Percentiles rank a stretch among this genome's conserved stretches.
phyloP scores from a whole-genome alignment of 805 yeast genomes.

The Candida coleopterorum region DNA sequence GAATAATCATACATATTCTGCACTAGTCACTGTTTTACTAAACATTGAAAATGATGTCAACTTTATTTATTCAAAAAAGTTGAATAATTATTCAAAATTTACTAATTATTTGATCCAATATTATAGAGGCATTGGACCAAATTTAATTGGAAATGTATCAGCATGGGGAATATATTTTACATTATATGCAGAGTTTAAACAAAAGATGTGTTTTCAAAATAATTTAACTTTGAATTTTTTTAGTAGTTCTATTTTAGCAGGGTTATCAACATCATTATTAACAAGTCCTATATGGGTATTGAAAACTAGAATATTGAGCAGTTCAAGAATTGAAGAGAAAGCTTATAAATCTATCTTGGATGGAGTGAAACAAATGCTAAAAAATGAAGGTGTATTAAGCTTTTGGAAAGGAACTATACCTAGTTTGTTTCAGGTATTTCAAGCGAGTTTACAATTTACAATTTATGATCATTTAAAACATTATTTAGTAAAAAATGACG shows the following conservation, averaged over 20 bases:
- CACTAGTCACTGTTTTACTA: slow-evolving; percentile 16
- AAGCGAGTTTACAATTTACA: slow-evolving; percentile 85
- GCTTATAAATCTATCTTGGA: slow-evolving; percentile 56
- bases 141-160: slow-evolving; percentile 73
- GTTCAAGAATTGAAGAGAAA: slow-evolving; percentile 35
- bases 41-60: slow-evolving; percentile 19
- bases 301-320: slow-evolving; percentile 80
- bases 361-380: slow-evolving; percentile 47
- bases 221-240: slow-evolving; percentile 25
- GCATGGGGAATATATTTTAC: slow-evolving; percentile 91
- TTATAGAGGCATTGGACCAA: slow-evolving; percentile 79
- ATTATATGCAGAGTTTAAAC: slow-evolving; percentile 61
- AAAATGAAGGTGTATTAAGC: slow-evolving; percentile 53
- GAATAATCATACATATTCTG: slow-evolving; percentile 14
- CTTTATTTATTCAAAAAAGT: not conserved
- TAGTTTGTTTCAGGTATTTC: slow-evolving; percentile 75
- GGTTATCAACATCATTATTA: slow-evolving; percentile 63
- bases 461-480: slow-evolving; percentile 74
- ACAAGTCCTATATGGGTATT: slow-evolving; percentile 97
- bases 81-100: slow-evolving; percentile 1
- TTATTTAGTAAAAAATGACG: not conserved
- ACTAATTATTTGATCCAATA: slow-evolving; percentile 23
- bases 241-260: slow-evolving; percentile 49
- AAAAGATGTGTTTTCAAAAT: slow-evolving; percentile 2
- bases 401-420: slow-evolving; percentile 76